A percentile compares a stretch with the other conserved stretches of the same genome.
Evolutionary conservation across 2,329 filamentous ascomycete species (phyloP).

Genomic region (Grosmannia clavigera): DNA sequence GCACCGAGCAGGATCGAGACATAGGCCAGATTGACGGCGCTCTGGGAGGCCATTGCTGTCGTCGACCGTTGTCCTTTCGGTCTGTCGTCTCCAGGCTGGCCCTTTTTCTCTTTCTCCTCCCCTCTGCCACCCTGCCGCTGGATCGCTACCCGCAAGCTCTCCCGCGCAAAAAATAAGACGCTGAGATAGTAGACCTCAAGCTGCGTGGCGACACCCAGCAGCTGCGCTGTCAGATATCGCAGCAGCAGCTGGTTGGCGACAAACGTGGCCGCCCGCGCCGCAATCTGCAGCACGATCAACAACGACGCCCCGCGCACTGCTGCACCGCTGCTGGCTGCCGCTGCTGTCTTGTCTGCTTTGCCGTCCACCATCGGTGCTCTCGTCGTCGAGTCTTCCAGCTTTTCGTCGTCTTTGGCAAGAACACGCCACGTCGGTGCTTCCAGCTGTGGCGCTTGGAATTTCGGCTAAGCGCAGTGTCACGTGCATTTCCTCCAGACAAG

Average conservation of each 20-base stretch:
- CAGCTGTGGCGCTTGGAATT: neutral
- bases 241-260: constrained; percentile 83
- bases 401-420: neutral
- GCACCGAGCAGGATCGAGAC: constrained; percentile 59
- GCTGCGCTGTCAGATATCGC: constrained; percentile 71
- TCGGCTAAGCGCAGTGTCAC: neutral
- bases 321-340: neutral
- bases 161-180: constrained; percentile 86
- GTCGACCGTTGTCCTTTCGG: constrained; percentile 10
- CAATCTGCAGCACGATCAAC: constrained; percentile 77
- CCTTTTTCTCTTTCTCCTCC: constrained; percentile 2
- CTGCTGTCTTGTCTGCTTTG: neutral
- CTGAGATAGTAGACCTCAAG: constrained; percentile 88
- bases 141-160: constrained; percentile 81
- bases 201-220: constrained; percentile 78
- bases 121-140: constrained; percentile 54
- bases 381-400: neutral
- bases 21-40: constrained; percentile 80
- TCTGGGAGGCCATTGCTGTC: constrained; percentile 40
- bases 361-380: neutral
- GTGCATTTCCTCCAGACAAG: neutral
- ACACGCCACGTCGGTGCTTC: neutral
- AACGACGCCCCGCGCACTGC: constrained; percentile 61
- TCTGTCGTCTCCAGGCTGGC: neutral
- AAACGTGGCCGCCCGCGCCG: constrained; percentile 82